Conservation (phyloP, 1,284 basidiomycete genomes). For the Ganoderma lingzhi region DNA sequence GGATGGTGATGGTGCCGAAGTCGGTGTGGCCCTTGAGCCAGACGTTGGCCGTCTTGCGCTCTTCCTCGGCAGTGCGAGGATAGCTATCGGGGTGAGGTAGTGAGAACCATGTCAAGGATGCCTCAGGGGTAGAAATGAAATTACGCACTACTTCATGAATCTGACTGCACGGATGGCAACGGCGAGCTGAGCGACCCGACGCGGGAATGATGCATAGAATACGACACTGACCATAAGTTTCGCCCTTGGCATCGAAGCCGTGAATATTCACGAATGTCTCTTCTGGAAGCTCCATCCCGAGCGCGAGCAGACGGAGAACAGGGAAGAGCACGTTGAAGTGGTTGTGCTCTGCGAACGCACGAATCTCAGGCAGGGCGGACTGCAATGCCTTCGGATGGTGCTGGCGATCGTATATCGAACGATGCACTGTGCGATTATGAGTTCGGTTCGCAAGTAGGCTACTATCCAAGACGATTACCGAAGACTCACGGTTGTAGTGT, state of each 20-base stretch:
- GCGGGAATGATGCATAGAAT: constrained; percentile 14
- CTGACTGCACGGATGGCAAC: constrained; percentile 45
- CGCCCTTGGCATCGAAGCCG: constrained; percentile 39
- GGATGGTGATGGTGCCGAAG: constrained; percentile 63
- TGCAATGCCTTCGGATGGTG: constrained; percentile 56
- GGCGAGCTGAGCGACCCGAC: background rate
- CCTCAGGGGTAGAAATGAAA: background rate
- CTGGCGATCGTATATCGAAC: constrained; percentile 48
- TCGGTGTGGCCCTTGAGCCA: constrained; percentile 64
- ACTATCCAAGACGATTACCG: background rate
- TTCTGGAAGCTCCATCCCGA: constrained; percentile 46
- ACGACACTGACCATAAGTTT: constrained; percentile 41
- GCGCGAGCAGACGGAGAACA: constrained; percentile 55
- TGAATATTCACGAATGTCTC: constrained; percentile 45
- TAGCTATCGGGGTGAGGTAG: constrained; percentile 39
- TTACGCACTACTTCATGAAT: constrained; percentile 63
- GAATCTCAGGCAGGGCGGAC: constrained; percentile 65
- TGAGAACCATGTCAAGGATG: background rate
- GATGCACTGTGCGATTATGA: constrained; percentile 49
- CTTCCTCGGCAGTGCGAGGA: constrained; percentile 60
- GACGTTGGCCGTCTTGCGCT: constrained; percentile 57
- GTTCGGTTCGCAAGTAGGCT: too few relatives aligned
- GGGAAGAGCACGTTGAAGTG: constrained; percentile 59
- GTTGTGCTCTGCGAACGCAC: constrained; percentile 57
- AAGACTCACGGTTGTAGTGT: constrained; percentile 58